These are phyloP conservation scores for Podila epigama DNA, from an alignment of 192 early-diverging fungal genomes.

Conservation along the genomic window DNA sequence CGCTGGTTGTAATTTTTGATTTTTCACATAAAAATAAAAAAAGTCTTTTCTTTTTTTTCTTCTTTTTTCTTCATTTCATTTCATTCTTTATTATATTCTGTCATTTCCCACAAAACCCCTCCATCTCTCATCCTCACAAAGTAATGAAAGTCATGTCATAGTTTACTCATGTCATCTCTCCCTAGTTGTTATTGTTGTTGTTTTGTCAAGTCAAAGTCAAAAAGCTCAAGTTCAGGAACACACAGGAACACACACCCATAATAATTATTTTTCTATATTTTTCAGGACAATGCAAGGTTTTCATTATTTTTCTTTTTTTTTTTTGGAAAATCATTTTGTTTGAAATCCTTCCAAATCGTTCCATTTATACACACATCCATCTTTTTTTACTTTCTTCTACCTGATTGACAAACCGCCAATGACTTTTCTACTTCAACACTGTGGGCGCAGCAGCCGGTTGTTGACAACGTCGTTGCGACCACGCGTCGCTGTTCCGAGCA, in stretches of 20 bases:
- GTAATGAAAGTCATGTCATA: background rate
- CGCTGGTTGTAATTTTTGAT: conserved; percentile 1
- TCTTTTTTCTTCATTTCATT: background rate
- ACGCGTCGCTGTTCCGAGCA: no score
- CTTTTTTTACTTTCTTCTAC: background rate
- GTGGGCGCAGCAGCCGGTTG: conserved; percentile 1
- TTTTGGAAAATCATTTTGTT: conserved; percentile 2
- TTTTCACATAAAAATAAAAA: no score
- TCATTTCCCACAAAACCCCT: background rate
- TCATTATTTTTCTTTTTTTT: background rate
- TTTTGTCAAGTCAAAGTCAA: no score
- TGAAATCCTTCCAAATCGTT: conserved; percentile 2
- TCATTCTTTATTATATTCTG: background rate
- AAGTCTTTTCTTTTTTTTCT: background rate
- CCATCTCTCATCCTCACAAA: background rate
- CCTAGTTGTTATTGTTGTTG: background rate
- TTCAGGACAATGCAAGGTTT: no score
- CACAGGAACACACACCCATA: no score
- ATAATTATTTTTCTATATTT: no score
- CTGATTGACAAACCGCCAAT: background rate
- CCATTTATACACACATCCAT: background rate
- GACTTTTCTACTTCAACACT: background rate
- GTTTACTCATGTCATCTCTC: background rate
- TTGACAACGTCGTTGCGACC: no score
- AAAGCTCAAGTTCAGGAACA: no score